Percentiles rank a stretch among this genome's conserved stretches.
These are phyloP conservation scores for Metarhizium anisopliae DNA, from an alignment of 2,329 filamentous ascomycete genomes.

Conservation along the genomic window DNA sequence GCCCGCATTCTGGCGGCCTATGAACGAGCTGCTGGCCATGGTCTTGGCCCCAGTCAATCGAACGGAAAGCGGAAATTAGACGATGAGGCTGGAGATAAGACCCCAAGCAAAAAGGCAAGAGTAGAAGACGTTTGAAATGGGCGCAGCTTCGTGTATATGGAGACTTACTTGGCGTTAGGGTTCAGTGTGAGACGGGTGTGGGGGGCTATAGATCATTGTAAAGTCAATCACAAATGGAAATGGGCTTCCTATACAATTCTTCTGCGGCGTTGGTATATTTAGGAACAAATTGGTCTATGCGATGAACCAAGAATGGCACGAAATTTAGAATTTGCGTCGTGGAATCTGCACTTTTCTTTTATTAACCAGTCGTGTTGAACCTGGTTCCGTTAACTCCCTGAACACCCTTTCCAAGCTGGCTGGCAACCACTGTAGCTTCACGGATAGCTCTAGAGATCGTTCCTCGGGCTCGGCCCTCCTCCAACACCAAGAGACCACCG, in stretches of 20 bases:
- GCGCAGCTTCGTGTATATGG: background rate
- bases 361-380: slow-evolving; percentile 7
- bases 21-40: slow-evolving; percentile 28
- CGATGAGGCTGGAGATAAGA: slow-evolving; percentile 17
- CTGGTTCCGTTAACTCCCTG: slow-evolving; percentile 28
- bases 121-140: slow-evolving; percentile 23
- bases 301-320: background rate
- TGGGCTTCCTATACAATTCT: background rate
- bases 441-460: slow-evolving; percentile 59
- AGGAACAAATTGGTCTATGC: background rate
- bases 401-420: slow-evolving; percentile 42
- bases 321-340: background rate
- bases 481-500: slow-evolving; percentile 61
- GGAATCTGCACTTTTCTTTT: background rate
- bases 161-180: background rate
- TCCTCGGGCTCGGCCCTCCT: slow-evolving; percentile 63
- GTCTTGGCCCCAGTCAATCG: slow-evolving; percentile 7
- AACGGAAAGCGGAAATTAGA: slow-evolving; percentile 40
- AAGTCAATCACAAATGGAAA: background rate
- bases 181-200: background rate
- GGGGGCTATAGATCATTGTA: background rate
- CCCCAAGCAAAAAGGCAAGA: slow-evolving; percentile 36
- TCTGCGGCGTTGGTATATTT: background rate
- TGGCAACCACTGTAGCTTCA: slow-evolving; percentile 62
- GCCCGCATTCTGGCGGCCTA: slow-evolving; percentile 48